phyloP scores from a whole-genome alignment of 2,329 filamentous ascomycete genomes.

The Fusarium tupiense region DNA sequence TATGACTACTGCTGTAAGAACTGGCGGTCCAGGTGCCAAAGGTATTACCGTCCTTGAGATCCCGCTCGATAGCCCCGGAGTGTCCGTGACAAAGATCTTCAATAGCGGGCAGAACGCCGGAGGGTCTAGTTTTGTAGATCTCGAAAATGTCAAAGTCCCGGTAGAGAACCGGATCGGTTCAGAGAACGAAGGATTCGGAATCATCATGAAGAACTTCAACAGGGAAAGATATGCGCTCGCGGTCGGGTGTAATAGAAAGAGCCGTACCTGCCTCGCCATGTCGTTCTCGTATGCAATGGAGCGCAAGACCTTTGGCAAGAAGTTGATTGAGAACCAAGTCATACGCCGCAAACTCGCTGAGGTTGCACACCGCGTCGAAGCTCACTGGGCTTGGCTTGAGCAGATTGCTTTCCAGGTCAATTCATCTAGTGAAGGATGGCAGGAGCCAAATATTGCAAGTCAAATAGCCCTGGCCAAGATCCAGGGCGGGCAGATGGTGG shows the following conservation, averaged over 20 bases:
- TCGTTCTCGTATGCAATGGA: not conserved
- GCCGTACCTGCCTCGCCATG: not conserved
- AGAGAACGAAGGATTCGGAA: not conserved
- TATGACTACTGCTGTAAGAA: not conserved
- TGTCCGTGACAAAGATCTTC: not conserved
- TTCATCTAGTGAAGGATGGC: not conserved
- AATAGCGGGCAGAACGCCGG: not conserved
- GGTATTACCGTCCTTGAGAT: not conserved
- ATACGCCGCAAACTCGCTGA: not conserved
- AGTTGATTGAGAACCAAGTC: not conserved
- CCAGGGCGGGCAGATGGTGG: not conserved
- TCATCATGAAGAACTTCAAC: not conserved
- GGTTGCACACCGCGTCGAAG: not conserved
- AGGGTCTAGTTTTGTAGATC: not conserved
- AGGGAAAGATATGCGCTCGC: not conserved
- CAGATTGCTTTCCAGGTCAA: not conserved
- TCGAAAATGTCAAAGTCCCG: not conserved
- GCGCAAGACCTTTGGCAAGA: not conserved
- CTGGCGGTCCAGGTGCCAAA: not conserved
- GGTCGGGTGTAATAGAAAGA: not conserved
- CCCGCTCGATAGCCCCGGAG: not conserved
- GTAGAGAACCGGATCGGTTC: not conserved
- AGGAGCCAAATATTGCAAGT: not conserved
- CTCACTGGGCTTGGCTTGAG: not conserved
- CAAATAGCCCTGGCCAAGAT: not conserved